A percentile compares a stretch with the other conserved stretches of the same genome.
Evolutionary conservation across 495 filamentous ascomycete genomes (phyloP).

Genomic region (Penicillium roqueforti): DNA sequence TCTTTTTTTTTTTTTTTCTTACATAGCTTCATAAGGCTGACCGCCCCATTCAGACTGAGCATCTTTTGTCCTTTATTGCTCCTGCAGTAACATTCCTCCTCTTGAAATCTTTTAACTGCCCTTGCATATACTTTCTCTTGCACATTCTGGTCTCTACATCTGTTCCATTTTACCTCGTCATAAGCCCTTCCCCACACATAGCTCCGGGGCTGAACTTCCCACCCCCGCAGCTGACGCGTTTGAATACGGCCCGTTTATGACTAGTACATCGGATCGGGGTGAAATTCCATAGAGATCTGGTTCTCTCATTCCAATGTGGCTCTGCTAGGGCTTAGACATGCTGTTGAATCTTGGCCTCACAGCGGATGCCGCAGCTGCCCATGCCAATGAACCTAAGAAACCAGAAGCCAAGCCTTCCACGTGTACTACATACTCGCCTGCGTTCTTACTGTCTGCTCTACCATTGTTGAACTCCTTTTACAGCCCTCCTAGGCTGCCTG

Average conservation of each 20-base stretch:
- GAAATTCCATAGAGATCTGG: conserved; percentile 2
- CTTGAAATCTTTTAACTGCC: neutral
- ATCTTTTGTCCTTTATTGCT: conserved; percentile 1
- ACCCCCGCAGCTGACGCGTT: conserved; percentile 21
- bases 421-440: conserved; percentile 34
- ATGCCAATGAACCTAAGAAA: conserved; percentile 50
- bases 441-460: conserved; percentile 40
- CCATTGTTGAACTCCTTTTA: conserved; percentile 32
- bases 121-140: conserved; percentile 8
- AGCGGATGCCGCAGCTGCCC: conserved; percentile 52
- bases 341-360: conserved; percentile 48
- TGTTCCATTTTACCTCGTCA: neutral
- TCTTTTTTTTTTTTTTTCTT: neutral
- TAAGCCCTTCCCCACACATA: conserved; percentile 1
- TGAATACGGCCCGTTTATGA: neutral
- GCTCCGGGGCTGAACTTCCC: neutral
- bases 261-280: conserved; percentile 5
- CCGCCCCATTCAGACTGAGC: conserved; percentile 3
- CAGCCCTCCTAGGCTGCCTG: conserved; percentile 16
- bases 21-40: conserved; percentile 15
- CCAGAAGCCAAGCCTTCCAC: conserved; percentile 34
- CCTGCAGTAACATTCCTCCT: conserved; percentile 1
- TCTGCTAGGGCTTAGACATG: conserved; percentile 35
- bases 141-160: neutral
- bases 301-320: conserved; percentile 17